Evolutionary conservation across 2,329 filamentous ascomycete species (phyloP).

Genomic region (Ophiocordyceps unilateralis): DNA sequence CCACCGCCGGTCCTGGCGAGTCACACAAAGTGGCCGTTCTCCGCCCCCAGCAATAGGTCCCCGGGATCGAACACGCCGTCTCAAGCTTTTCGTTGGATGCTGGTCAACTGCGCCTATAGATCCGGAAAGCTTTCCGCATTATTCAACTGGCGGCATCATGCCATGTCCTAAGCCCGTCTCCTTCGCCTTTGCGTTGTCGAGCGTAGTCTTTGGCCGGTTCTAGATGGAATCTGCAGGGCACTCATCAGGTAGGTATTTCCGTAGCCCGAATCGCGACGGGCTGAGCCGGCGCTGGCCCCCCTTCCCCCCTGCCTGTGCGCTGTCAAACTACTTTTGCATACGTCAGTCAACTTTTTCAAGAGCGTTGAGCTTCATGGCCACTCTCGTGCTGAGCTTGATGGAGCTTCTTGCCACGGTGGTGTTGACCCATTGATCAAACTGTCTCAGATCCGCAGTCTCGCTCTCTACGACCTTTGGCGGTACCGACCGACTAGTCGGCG

Average conservation of each 20-base stretch:
- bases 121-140: not conserved
- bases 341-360: not conserved
- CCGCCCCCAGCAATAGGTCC: not conserved
- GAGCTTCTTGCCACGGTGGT: slow-evolving; percentile 1
- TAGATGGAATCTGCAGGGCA: too few relatives aligned
- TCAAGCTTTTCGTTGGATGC: not conserved
- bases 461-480: not conserved
- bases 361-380: not conserved
- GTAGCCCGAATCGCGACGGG: not conserved
- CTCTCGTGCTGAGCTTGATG: too few relatives aligned
- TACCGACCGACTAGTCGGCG: not conserved
- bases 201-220: too few relatives aligned
- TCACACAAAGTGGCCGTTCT: too few relatives aligned
- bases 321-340: not conserved
- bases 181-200: too few relatives aligned
- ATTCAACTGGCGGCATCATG: not conserved
- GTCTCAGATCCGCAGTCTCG: slow-evolving; percentile 5
- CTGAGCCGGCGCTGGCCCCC: not conserved
- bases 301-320: not conserved
- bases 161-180: not conserved
- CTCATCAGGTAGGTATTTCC: not conserved
- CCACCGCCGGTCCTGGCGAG: too few relatives aligned
- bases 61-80: too few relatives aligned
- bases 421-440: slow-evolving; percentile 1
- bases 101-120: not conserved